Percentiles rank a stretch among this genome's conserved stretches.
phyloP scores from a whole-genome alignment of 2,329 filamentous ascomycete species.

The Sclerotinia trifoliorum region DNA sequence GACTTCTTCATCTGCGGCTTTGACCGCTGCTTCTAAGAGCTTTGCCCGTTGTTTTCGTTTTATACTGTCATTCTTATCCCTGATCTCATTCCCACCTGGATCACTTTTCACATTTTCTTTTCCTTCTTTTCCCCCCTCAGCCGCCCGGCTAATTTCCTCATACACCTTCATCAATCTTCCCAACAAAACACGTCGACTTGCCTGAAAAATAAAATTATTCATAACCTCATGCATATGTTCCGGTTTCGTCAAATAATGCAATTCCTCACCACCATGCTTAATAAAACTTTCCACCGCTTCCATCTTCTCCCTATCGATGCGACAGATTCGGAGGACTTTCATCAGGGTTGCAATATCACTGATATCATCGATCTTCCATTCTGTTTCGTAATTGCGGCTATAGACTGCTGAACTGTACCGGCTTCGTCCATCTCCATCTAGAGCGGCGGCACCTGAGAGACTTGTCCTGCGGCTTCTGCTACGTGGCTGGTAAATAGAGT shows the following conservation, averaged over 20 bases:
- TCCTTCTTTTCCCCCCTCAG: conserved; percentile 40
- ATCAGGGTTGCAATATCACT: conserved; percentile 61
- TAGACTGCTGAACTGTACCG: conserved; percentile 37
- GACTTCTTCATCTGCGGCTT: conserved; percentile 77
- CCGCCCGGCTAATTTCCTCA: conserved; percentile 52
- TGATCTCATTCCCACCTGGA: not conserved
- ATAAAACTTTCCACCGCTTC: conserved; percentile 80
- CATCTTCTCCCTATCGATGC: conserved; percentile 89
- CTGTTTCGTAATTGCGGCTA: conserved; percentile 39
- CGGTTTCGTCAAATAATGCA: conserved; percentile 68
- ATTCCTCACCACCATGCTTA: conserved; percentile 70
- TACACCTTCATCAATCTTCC: conserved; percentile 65
- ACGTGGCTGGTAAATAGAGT: conserved; percentile 36
- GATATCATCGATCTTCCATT: conserved; percentile 56
- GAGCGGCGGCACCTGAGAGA: conserved; percentile 22
- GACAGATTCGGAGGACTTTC: conserved; percentile 62
- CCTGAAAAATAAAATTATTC: conserved; percentile 84
- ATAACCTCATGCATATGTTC: conserved; percentile 78
- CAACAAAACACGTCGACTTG: conserved; percentile 75
- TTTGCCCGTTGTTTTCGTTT: conserved; percentile 50
- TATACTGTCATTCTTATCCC: conserved; percentile 39
- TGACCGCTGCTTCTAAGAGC: conserved; percentile 70
- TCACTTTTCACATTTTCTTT: conserved; percentile 32
- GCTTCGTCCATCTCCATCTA: conserved; percentile 10
- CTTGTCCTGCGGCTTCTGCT: conserved; percentile 44